A percentile compares a stretch with the other conserved stretches of the same genome.
phyloP scores from a whole-genome alignment of 768 basidiomycete genomes.

The Roridomyces roridus region DNA sequence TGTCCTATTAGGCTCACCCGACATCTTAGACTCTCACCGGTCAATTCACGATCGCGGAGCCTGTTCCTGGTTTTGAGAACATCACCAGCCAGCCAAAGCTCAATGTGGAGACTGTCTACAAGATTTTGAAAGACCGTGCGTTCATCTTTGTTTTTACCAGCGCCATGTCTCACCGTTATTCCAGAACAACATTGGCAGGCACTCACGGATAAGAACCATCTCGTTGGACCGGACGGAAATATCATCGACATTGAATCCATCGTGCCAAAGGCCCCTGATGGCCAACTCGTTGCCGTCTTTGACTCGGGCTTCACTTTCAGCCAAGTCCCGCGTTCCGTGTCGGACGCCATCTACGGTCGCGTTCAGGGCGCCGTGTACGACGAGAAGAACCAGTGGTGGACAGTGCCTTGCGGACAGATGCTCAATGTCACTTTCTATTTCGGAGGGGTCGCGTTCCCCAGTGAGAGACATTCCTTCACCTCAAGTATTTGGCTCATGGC shows the following conservation, averaged over 20 bases:
- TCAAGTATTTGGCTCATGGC: neutral
- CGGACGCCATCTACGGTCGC: slow-evolving; percentile 65
- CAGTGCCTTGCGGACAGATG: slow-evolving; percentile 66
- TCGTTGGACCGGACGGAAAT: slow-evolving; percentile 67
- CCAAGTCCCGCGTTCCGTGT: slow-evolving; percentile 34
- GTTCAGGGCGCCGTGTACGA: slow-evolving; percentile 55
- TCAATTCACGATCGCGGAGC: slow-evolving; percentile 66
- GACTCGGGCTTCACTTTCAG: slow-evolving; percentile 79
- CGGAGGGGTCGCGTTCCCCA: slow-evolving; percentile 58
- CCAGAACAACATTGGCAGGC: slow-evolving; percentile 69
- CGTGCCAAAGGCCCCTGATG: slow-evolving; percentile 49
- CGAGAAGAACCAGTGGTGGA: slow-evolving; percentile 56
- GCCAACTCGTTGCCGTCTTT: slow-evolving; percentile 63
- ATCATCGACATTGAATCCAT: slow-evolving; percentile 49
- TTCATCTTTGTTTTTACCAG: slow-evolving; percentile 36
- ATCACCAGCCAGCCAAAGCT: slow-evolving; percentile 60
- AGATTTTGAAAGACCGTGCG: slow-evolving; percentile 23
- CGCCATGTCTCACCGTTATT: slow-evolving; percentile 19
- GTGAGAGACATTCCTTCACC: slow-evolving; percentile 38
- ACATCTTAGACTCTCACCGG: slow-evolving; percentile 67
- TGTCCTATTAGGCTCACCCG: no score
- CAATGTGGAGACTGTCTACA: slow-evolving; percentile 39
- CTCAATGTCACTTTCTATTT: slow-evolving; percentile 73
- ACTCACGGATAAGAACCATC: slow-evolving; percentile 57
- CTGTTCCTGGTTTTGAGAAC: slow-evolving; percentile 52